Percentiles rank a stretch among this genome's conserved stretches.
These are phyloP conservation scores for Terana coerulea DNA, from an alignment of 768 basidiomycete species.

Conservation along the genomic window DNA sequence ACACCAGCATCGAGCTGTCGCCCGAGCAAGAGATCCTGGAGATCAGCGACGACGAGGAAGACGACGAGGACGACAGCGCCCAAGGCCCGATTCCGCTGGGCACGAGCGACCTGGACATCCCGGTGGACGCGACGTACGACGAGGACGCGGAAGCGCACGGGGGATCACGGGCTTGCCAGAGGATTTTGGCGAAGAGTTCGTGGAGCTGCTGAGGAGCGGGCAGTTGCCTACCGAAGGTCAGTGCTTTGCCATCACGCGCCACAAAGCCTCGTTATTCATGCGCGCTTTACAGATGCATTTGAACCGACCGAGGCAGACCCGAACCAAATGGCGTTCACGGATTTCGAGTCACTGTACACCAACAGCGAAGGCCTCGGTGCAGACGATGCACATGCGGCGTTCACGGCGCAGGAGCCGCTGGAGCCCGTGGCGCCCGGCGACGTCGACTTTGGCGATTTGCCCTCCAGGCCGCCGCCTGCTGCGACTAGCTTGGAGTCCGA, in stretches of 20 bases:
- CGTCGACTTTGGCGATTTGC: conserved; percentile 18
- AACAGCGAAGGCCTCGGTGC: conserved; percentile 2
- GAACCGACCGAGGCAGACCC: not conserved
- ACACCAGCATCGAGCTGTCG: not conserved
- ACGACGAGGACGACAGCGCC: conserved; percentile 13
- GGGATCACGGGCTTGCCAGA: not conserved
- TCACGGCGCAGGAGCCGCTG: conserved; percentile 4
- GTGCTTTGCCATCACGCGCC: not conserved
- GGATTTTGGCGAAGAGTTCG: not conserved
- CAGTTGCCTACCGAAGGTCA: not conserved
- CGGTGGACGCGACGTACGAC: not conserved
- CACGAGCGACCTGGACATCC: conserved; percentile 26
- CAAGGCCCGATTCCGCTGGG: conserved; percentile 22
- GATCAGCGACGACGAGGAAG: conserved; percentile 25
- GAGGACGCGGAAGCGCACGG: not conserved
- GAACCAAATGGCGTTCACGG: not conserved
- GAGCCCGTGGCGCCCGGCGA: conserved; percentile 14
- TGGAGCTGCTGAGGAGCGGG: not conserved
- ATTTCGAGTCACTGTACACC: conserved; percentile 6
- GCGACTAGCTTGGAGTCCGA: too few relatives aligned
- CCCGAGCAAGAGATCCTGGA: conserved; percentile 17
- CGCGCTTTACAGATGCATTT: not conserved
- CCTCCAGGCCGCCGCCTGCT: not conserved
- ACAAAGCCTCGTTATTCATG: not conserved
- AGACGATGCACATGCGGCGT: not conserved